phyloP scores from a whole-genome alignment of 1,284 basidiomycete species.

The Erythrobasidium hasegawianum region DNA sequence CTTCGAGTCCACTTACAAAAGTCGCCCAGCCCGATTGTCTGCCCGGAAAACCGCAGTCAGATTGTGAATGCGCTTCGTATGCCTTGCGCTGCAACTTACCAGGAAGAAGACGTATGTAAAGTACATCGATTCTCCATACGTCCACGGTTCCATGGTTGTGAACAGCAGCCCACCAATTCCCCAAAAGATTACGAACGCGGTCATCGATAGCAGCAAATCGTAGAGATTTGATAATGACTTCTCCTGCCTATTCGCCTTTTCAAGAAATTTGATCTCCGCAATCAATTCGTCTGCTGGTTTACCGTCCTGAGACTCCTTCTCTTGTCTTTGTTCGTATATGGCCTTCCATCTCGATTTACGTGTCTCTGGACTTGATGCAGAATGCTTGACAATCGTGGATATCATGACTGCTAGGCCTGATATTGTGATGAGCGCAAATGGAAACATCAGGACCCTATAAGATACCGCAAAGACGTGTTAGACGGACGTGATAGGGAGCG shows the following conservation, averaged over 20 bases:
- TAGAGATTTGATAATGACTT: conserved; percentile 48
- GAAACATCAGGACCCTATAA: conserved; percentile 50
- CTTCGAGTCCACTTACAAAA: not conserved
- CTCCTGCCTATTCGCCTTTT: conserved; percentile 48
- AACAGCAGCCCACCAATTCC: conserved; percentile 40
- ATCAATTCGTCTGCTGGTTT: conserved; percentile 46
- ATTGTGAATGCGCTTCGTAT: too few relatives aligned
- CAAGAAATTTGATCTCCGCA: conserved; percentile 50
- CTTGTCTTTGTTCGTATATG: conserved; percentile 45
- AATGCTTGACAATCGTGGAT: conserved; percentile 49
- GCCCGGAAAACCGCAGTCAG: too few relatives aligned
- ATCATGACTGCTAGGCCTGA: conserved; percentile 50
- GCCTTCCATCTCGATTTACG: conserved; percentile 48
- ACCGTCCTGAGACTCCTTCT: conserved; percentile 42
- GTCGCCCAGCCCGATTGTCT: too few relatives aligned
- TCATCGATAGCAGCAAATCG: conserved; percentile 48
- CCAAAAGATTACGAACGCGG: conserved; percentile 49
- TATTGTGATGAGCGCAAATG: conserved; percentile 51
- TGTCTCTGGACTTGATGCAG: conserved; percentile 43
- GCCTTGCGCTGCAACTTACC: conserved; percentile 46
- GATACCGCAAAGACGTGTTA: too few relatives aligned
- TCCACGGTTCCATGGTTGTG: conserved; percentile 24
- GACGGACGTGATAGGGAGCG: too few relatives aligned
- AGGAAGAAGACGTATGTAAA: conserved; percentile 43
- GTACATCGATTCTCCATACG: conserved; percentile 44